phyloP scores from a whole-genome alignment of 441 rosid species.

The Omphalea diandra region DNA sequence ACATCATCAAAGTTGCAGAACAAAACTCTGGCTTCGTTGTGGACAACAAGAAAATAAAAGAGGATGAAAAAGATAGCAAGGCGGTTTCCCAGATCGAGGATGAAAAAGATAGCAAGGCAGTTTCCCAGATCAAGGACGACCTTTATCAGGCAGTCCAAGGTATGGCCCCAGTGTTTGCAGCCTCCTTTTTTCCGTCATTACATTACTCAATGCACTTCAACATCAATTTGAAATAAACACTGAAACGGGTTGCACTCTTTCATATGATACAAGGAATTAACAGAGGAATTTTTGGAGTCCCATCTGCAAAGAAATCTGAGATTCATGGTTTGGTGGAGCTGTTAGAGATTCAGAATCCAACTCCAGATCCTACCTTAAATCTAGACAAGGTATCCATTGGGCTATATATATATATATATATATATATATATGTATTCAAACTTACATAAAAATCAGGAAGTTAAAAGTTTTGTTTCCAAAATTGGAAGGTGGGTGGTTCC shows the following conservation, averaged over 20 bases:
- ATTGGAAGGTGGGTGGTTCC: slow-evolving; percentile 58
- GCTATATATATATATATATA: too few relatives aligned
- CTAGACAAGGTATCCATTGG: slow-evolving; percentile 47
- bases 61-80: too few relatives aligned
- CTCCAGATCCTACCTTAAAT: slow-evolving; percentile 58
- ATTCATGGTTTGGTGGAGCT: slow-evolving; percentile 56
- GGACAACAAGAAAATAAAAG: slow-evolving; percentile 23
- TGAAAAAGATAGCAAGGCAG: slow-evolving; percentile 22
- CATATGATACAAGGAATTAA: slow-evolving; percentile 43
- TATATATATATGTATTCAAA: background rate
- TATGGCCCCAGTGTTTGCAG: slow-evolving; percentile 22
- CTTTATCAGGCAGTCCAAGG: slow-evolving; percentile 57
- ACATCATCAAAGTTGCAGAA: slow-evolving; percentile 42
- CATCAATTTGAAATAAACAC: background rate
- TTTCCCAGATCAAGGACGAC: slow-evolving; percentile 46
- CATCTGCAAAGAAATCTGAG: slow-evolving; percentile 60
- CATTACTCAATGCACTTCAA: background rate
- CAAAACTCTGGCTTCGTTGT: slow-evolving; percentile 42
- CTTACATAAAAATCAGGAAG: background rate
- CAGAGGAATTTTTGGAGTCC: slow-evolving; percentile 80
- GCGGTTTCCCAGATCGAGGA: too few relatives aligned
- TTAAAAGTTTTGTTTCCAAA: slow-evolving; percentile 23
- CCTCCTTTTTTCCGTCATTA: background rate
- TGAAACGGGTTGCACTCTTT: slow-evolving; percentile 6
- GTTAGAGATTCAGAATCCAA: slow-evolving; percentile 77